Conservation (phyloP, 495 filamentous ascomycete genomes). For the Podospora australis region DNA sequence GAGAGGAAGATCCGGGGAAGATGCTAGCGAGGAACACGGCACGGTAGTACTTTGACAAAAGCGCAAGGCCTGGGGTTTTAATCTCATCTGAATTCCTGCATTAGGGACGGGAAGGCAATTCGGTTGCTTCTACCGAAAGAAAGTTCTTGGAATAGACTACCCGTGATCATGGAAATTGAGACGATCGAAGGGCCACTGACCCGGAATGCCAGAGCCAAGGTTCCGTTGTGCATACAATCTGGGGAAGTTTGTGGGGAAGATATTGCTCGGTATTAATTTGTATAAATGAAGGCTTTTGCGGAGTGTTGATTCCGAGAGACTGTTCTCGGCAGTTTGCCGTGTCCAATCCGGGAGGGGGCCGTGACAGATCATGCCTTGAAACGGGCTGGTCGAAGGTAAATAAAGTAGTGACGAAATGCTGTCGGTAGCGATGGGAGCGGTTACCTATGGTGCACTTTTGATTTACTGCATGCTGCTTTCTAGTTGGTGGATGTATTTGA, state of each 20-base stretch:
- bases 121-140: not conserved
- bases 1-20: not conserved
- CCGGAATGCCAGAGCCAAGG: not conserved
- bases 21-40: not conserved
- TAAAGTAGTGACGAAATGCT: too few species aligned
- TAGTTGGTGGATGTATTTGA: too few species aligned
- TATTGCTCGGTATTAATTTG: not conserved
- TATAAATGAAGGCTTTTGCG: not conserved
- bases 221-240: conserved; percentile 1
- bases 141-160: not conserved
- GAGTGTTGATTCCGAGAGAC: not conserved
- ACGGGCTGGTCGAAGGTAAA: too few species aligned
- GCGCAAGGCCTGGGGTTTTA: not conserved
- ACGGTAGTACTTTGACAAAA: conserved; percentile 4
- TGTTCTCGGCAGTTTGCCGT: too few species aligned
- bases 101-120: not conserved
- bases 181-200: too few species aligned
- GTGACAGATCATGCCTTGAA: too few species aligned
- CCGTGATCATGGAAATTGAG: not conserved
- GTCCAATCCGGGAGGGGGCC: too few species aligned
- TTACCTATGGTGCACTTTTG: too few species aligned
- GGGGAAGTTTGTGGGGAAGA: conserved; percentile 2
- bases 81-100: not conserved
- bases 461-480: too few species aligned
- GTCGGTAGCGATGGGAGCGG: too few species aligned